Conservation (phyloP, 257 asterid species). For the Ocimum tenuiflorum region DNA sequence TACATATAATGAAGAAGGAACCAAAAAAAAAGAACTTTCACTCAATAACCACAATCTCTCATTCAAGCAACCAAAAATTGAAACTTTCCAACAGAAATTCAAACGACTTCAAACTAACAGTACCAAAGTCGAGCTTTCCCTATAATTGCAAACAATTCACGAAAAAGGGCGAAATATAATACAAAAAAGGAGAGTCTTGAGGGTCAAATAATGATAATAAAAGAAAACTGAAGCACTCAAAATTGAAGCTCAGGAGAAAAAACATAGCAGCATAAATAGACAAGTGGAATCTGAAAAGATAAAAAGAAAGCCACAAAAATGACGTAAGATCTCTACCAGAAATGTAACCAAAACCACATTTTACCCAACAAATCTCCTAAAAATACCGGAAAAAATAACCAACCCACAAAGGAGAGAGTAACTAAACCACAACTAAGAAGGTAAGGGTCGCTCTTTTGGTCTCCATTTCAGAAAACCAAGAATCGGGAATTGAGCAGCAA, state of each 20-base stretch:
- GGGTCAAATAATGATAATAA: too few relatives aligned
- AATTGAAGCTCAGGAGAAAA: too few relatives aligned
- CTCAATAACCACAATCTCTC: constrained; percentile 17
- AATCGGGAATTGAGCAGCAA: constrained; percentile 37
- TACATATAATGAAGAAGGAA: not conserved
- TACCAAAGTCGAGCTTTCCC: too few relatives aligned
- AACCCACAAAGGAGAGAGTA: constrained; percentile 33
- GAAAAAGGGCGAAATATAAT: too few relatives aligned
- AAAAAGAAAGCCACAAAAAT: constrained; percentile 26
- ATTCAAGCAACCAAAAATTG: constrained; percentile 21
- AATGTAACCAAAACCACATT: constrained; percentile 42
- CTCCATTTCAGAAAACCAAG: constrained; percentile 33
- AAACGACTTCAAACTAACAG: too few relatives aligned
- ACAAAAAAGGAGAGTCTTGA: too few relatives aligned
- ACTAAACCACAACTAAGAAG: constrained; percentile 28
- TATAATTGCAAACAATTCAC: too few relatives aligned
- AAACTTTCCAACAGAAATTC: constrained; percentile 16
- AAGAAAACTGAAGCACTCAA: too few relatives aligned
- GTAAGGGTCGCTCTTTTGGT: constrained; percentile 30
- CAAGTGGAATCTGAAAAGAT: constrained; percentile 15
- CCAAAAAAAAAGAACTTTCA: constrained; percentile 1
- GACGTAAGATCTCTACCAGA: constrained; percentile 52
- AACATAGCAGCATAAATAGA: too few relatives aligned
- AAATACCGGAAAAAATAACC: constrained; percentile 17
- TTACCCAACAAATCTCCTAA: constrained; percentile 33